phyloP scores from a whole-genome alignment of 768 basidiomycete species.

The Dioszegia aurantiaca region DNA sequence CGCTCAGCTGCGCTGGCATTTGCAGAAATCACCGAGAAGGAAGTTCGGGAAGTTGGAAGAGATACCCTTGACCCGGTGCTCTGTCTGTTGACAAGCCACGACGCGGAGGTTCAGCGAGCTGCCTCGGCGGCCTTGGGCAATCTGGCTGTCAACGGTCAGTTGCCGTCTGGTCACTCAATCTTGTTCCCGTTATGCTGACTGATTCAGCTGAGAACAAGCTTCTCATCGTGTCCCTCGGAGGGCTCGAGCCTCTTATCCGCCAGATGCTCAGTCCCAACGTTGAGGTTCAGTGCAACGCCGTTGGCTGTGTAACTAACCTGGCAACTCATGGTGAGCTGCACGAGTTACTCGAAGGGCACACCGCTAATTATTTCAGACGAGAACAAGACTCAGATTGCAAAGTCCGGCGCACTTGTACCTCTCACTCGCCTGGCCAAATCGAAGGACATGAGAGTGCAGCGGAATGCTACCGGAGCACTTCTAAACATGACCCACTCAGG shows the following conservation, averaged over 20 bases:
- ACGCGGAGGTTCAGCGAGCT: conserved; percentile 97
- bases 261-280: conserved; percentile 99
- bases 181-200: conserved; percentile 2
- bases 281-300: conserved; percentile 98
- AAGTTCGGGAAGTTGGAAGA: conserved; percentile 90
- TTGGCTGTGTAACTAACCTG: conserved; percentile 97
- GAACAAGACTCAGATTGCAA: conserved; percentile 99
- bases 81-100: conserved; percentile 93
- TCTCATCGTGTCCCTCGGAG: conserved; percentile 95
- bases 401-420: conserved; percentile 96
- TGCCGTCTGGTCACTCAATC: background rate
- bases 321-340: conserved; percentile 81
- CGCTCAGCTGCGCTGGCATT: conserved; percentile 96
- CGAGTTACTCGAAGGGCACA: conserved; percentile 7
- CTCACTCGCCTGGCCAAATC: conserved; percentile 92
- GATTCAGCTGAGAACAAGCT: conserved; percentile 91
- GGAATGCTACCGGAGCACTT: conserved; percentile 95
- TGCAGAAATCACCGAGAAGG: conserved; percentile 99
- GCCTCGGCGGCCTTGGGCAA: conserved; percentile 97
- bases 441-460: conserved; percentile 98
- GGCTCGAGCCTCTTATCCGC: conserved; percentile 93
- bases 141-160: conserved; percentile 93
- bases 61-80: conserved; percentile 98
- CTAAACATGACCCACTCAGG: conserved; percentile 99
- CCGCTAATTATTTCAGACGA: conserved; percentile 64